Conservation (phyloP, 1,139 yeast species). For the Debaryomyces psychrophilus region DNA sequence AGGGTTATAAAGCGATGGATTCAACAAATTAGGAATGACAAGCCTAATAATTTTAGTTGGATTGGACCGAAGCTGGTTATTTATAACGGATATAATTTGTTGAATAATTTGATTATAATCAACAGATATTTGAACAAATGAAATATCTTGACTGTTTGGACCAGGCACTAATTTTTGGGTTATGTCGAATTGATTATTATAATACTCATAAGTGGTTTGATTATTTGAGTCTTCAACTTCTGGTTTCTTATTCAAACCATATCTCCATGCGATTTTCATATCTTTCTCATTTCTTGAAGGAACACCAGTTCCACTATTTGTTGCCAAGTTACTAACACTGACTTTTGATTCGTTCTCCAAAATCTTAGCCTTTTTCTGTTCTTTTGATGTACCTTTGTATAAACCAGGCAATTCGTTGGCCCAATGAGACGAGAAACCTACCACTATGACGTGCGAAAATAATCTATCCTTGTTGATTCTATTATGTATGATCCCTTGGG, state of each 20-base stretch:
- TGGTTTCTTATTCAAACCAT: constrained; percentile 57
- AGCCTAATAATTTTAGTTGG: constrained; percentile 59
- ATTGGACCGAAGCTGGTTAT: constrained; percentile 34
- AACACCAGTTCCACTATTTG: constrained; percentile 18
- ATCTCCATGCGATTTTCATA: constrained; percentile 87
- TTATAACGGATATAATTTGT: constrained; percentile 46
- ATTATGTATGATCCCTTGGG: constrained; percentile 79
- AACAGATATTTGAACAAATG: constrained; percentile 48
- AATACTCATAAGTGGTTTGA: constrained; percentile 46
- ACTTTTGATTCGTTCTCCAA: constrained; percentile 62
- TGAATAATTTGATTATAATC: constrained; percentile 30
- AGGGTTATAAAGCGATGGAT: constrained; percentile 76
- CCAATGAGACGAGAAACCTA: constrained; percentile 68
- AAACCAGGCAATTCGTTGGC: constrained; percentile 77
- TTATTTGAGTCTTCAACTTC: constrained; percentile 23
- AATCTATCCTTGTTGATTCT: constrained; percentile 41
- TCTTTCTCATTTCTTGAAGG: constrained; percentile 41
- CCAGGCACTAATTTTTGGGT: constrained; percentile 71
- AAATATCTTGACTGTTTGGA: constrained; percentile 63
- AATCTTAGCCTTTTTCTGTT: constrained; percentile 63
- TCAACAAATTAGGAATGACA: constrained; percentile 73
- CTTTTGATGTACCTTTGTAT: constrained; percentile 70
- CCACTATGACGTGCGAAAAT: constrained; percentile 64
- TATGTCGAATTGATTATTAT: constrained; percentile 74
- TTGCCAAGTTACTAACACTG: constrained; percentile 67